Percentiles rank a stretch among this genome's conserved stretches.
These are phyloP conservation scores for Coprinellus aureogranulatus DNA, from an alignment of 768 basidiomycete species.

Conservation along the genomic window DNA sequence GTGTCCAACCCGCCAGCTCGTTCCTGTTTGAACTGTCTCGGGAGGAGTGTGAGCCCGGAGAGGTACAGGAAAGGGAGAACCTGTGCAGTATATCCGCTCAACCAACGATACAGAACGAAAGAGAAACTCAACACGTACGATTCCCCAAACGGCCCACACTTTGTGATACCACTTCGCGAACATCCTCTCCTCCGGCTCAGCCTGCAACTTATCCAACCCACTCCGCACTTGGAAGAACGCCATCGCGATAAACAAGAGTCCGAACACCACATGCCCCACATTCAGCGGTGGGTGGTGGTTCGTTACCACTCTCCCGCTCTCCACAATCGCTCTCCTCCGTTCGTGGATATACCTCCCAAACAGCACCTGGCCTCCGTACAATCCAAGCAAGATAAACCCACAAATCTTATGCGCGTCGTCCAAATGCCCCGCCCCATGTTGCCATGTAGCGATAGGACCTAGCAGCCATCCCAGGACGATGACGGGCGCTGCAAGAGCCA, in stretches of 20 bases:
- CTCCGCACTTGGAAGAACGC: conserved; percentile 55
- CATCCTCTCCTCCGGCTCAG: conserved; percentile 32
- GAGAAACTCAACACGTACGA: conserved; percentile 34
- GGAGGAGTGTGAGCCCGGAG: conserved; percentile 40
- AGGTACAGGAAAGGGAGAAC: conserved; percentile 45
- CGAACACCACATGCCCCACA: conserved; percentile 54
- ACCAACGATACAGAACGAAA: no score
- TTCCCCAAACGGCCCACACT: conserved; percentile 45
- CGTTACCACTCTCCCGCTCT: conserved; percentile 15
- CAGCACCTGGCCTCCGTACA: conserved; percentile 51
- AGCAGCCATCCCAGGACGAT: conserved; percentile 49
- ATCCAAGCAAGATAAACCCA: conserved; percentile 48
- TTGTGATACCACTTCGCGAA: conserved; percentile 36
- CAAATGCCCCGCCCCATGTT: conserved; percentile 42
- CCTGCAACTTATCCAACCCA: conserved; percentile 45
- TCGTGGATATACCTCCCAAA: conserved; percentile 56
- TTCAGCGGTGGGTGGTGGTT: conserved; percentile 51
- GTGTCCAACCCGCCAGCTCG: conserved; percentile 7
- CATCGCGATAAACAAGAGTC: conserved; percentile 45
- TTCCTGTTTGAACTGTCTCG: conserved; percentile 43
- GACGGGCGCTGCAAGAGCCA: conserved; percentile 44
- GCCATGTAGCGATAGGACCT: conserved; percentile 44
- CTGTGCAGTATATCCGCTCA: conserved; percentile 21
- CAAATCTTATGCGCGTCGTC: conserved; percentile 53
- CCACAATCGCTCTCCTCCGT: conserved; percentile 26